Percentiles rank a stretch among this genome's conserved stretches.
These are phyloP conservation scores for Agarophyton chilense DNA, from an alignment of 23 red algal species.

Conservation along the genomic window DNA sequence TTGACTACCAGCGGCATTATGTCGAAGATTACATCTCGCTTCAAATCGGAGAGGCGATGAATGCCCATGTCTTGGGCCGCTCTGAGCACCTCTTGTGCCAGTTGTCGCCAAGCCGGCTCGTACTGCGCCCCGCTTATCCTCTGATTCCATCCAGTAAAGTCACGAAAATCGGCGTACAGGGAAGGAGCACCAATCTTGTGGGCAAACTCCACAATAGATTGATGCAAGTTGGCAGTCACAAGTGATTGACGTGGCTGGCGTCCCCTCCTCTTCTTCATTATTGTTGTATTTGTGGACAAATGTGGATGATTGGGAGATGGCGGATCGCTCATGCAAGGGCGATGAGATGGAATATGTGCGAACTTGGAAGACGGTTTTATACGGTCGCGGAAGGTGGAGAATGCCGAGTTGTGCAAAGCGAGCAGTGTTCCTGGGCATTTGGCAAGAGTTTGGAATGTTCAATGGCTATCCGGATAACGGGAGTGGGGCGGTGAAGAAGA, in stretches of 20 bases:
- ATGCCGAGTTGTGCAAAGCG: not conserved
- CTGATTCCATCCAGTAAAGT: conserved; percentile 25
- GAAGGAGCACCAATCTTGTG: conserved; percentile 24
- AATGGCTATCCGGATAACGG: not conserved
- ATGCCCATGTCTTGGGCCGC: not conserved
- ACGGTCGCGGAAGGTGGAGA: not conserved
- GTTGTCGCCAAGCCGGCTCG: conserved; percentile 23
- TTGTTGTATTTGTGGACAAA: conserved; percentile 24
- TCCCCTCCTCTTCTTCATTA: conserved; percentile 53
- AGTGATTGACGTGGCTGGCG: conserved; percentile 46
- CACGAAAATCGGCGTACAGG: conserved; percentile 35
- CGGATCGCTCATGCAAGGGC: not conserved
- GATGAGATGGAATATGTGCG: not conserved
- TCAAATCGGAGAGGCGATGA: conserved; percentile 14
- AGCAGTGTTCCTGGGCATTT: not conserved
- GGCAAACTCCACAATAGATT: conserved; percentile 34
- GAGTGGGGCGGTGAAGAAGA: not conserved
- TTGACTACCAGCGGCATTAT: conserved; percentile 45
- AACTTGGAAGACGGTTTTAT: not conserved
- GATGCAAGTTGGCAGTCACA: conserved; percentile 12
- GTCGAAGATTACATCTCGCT: conserved; percentile 41
- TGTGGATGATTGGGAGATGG: conserved; percentile 19
- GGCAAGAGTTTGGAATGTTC: not conserved
- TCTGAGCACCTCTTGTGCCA: not conserved
- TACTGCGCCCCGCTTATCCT: conserved; percentile 22